These are phyloP conservation scores for Filosporella fistucella DNA, from an alignment of 495 filamentous ascomycete species.

Conservation along the genomic window DNA sequence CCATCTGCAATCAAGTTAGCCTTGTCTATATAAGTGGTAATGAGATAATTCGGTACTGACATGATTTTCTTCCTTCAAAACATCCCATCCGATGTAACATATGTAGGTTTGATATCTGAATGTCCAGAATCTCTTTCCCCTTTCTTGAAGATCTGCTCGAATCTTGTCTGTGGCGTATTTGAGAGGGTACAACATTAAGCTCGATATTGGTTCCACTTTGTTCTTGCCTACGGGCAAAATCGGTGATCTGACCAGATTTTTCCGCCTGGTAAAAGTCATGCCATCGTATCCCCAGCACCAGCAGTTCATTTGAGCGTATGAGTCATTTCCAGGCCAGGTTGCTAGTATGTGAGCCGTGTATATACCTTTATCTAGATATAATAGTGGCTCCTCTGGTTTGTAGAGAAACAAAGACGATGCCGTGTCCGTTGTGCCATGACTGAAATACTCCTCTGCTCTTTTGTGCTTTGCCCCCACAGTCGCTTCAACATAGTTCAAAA, in stretches of 20 bases:
- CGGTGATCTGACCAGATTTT: no score
- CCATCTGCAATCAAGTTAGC: not conserved
- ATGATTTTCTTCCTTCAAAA: slow-evolving; percentile 1
- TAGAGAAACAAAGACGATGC: not conserved
- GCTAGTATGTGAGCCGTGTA: not conserved
- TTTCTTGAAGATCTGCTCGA: not conserved
- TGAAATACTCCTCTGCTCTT: slow-evolving; percentile 5
- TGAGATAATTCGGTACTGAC: not conserved
- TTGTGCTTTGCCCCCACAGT: not conserved
- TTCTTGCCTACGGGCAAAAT: no score
- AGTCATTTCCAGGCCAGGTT: not conserved
- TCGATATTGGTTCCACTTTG: not conserved
- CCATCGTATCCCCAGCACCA: slow-evolving; percentile 7
- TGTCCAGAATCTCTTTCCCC: slow-evolving; percentile 14
- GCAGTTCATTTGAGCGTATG: not conserved
- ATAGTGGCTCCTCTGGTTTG: not conserved
- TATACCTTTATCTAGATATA: not conserved
- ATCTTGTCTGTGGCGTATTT: slow-evolving; percentile 1
- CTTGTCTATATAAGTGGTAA: not conserved
- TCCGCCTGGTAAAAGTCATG: no score
- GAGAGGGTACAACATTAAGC: slow-evolving; percentile 8
- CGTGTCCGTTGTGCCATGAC: not conserved
- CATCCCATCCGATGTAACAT: slow-evolving; percentile 7
- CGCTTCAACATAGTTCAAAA: no score
- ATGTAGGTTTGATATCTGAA: slow-evolving; percentile 3